Evolutionary conservation across 2,329 filamentous ascomycete genomes (phyloP), one percentile per base, ranked within the genome.

Genomic region (Arachnopeziza araneosa): DNA sequence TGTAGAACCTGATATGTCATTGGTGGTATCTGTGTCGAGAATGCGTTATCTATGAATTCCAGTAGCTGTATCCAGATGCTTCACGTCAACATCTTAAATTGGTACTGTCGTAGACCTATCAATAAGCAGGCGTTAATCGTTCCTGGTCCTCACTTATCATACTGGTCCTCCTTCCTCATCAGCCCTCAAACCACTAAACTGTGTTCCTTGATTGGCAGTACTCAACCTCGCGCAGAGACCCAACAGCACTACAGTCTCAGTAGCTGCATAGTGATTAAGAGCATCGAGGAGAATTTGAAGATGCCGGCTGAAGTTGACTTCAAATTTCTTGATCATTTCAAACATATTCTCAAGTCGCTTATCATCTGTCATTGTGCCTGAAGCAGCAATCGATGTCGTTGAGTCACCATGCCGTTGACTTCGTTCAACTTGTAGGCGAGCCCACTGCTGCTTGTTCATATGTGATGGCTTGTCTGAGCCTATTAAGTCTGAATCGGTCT

Each of bases 191-290:
- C 84, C 84, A 10, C 83, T 81, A 68, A 82, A 86, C 70, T 87
- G 83, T 14, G 36, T 44, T 19, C 36, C 90, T 71, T 93, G 89
- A 62, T 90, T 91, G 14, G 90, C 91, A 61, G 89, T 91, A 69
- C 89, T 93, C 70, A 96, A 72, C 62, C 91, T 78, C 14, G 91
- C 91, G 71, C 91, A 96, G 19, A 99, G 79, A 66, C 93, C 93
- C 63, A 98, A 77, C 65, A 99, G 81, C 21, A 96, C 95, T 2
- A 97, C 93, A 49, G 95, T 98, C 78, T 99, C 95, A 0, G 95
- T 98, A 0, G 95, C 95, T 2, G 95, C 95, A 69, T 97, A 96
- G 75, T 98, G 96, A 69, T 99, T 98, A 64, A 99, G 80, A 62
- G 91, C 93, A 72, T 98, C 95, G 48, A 98, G 85, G 69, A 99